These are phyloP conservation scores for Teunomyces kruisii DNA, from an alignment of 805 yeast genomes.

Conservation along the genomic window DNA sequence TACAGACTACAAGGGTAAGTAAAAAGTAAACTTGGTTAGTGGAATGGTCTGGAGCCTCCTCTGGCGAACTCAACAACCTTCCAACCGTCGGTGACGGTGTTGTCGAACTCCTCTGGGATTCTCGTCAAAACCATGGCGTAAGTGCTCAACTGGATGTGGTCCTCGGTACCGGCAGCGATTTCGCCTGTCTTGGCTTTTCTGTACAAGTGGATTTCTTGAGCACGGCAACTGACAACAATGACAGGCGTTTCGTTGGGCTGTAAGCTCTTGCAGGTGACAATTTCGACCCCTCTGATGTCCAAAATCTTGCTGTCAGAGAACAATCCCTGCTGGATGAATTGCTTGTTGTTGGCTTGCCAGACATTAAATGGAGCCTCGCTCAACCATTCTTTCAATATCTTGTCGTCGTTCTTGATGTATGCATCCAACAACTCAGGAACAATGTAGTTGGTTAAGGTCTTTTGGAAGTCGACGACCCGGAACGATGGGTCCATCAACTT, in stretches of 20 bases:
- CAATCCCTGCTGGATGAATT: constrained; percentile 84
- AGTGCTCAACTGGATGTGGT: constrained; percentile 87
- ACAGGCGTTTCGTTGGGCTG: constrained; percentile 94
- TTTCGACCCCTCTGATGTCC: constrained; percentile 93
- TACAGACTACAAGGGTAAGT: neutral
- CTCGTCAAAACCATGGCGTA: constrained; percentile 96
- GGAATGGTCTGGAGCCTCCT: constrained; percentile 86
- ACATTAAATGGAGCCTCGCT: constrained; percentile 96
- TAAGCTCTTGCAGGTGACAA: constrained; percentile 80
- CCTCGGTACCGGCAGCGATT: constrained; percentile 93
- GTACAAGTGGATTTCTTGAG: constrained; percentile 90
- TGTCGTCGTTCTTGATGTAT: constrained; percentile 86
- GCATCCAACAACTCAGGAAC: constrained; percentile 96
- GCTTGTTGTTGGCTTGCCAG: constrained; percentile 90
- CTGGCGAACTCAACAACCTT: constrained; percentile 90
- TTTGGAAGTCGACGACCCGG: constrained; percentile 72
- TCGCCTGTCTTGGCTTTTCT: constrained; percentile 90
- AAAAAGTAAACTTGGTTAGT: constrained; percentile 20
- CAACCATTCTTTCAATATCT: constrained; percentile 82
- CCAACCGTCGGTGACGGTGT: constrained; percentile 96
- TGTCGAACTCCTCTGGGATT: constrained; percentile 86
- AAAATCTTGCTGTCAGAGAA: constrained; percentile 88
- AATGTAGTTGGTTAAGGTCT: constrained; percentile 84
- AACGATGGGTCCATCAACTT: constrained; percentile 88
- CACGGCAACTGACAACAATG: constrained; percentile 89